phyloP scores from a whole-genome alignment of 441 rosid genomes.

The Euphorbia schlechtendalii region DNA sequence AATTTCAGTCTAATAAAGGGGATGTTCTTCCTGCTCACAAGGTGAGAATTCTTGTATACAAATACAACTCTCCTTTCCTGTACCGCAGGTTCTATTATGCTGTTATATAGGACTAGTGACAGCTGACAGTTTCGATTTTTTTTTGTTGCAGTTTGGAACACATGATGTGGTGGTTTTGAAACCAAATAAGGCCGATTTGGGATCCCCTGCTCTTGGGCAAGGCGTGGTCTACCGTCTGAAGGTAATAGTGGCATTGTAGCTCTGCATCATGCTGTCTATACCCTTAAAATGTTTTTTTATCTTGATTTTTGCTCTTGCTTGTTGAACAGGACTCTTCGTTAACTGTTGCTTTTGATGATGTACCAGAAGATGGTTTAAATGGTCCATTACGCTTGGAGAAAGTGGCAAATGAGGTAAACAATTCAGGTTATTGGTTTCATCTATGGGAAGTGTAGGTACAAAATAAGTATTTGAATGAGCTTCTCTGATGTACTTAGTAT shows the following conservation, averaged over 20 bases:
- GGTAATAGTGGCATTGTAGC: slow-evolving; percentile 33
- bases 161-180: slow-evolving; percentile 90
- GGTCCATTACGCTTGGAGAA: slow-evolving; percentile 79
- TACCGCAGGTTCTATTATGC: background rate
- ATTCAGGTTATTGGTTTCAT: background rate
- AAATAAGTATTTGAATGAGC: slow-evolving; percentile 7
- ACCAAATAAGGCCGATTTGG: slow-evolving; percentile 77
- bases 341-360: slow-evolving; percentile 79
- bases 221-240: slow-evolving; percentile 89
- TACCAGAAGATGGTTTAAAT: slow-evolving; percentile 86
- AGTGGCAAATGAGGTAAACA: slow-evolving; percentile 78
- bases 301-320: slow-evolving; percentile 16
- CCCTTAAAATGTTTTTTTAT: slow-evolving; percentile 8
- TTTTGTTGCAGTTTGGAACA: slow-evolving; percentile 57
- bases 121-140: slow-evolving; percentile 2
- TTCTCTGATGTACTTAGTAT: background rate
- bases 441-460: background rate
- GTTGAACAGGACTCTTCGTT: slow-evolving; percentile 66
- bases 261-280: slow-evolving; percentile 6
- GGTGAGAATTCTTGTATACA: slow-evolving; percentile 25
- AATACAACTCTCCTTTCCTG: background rate
- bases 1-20: slow-evolving; percentile 85
- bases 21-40: slow-evolving; percentile 97
- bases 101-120: background rate
- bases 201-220: slow-evolving; percentile 87